Percentiles rank a stretch among this genome's conserved stretches.
These are phyloP conservation scores for Ogataea zsoltii DNA, from an alignment of 805 yeast species.

Conservation along the genomic window DNA sequence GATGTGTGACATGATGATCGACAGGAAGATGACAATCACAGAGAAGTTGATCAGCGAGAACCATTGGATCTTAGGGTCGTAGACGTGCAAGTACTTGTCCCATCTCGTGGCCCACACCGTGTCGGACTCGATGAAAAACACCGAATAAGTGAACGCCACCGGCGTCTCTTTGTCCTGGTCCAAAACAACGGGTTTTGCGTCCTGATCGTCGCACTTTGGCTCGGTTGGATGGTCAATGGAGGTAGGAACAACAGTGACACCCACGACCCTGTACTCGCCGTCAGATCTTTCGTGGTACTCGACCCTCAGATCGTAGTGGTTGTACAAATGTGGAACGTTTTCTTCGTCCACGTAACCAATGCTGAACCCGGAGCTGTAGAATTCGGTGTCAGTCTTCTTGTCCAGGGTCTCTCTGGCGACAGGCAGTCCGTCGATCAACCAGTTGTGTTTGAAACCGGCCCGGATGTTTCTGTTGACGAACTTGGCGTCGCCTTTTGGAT, in stretches of 20 bases:
- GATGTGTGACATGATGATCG: slow-evolving; percentile 76
- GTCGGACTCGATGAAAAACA: slow-evolving; percentile 63
- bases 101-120: slow-evolving; percentile 98
- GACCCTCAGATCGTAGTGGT: slow-evolving; percentile 76
- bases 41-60: slow-evolving; percentile 87
- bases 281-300: slow-evolving; percentile 80
- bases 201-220: slow-evolving; percentile 21
- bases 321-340: slow-evolving; percentile 59
- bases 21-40: slow-evolving; percentile 72
- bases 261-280: slow-evolving; percentile 81
- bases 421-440: slow-evolving; percentile 95
- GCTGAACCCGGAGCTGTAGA: slow-evolving; percentile 80
- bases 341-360: slow-evolving; percentile 68
- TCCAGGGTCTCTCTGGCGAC: slow-evolving; percentile 70
- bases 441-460: slow-evolving; percentile 84
- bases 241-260: slow-evolving; percentile 73
- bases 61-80: slow-evolving; percentile 95
- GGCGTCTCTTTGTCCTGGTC: slow-evolving; percentile 49
- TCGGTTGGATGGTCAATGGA: slow-evolving; percentile 41
- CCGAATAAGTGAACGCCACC: slow-evolving; percentile 86
- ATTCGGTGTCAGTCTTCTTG: slow-evolving; percentile 55
- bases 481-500: slow-evolving; percentile 64
- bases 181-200: slow-evolving; percentile 45
- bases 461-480: slow-evolving; percentile 79
- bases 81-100: slow-evolving; percentile 93